These are phyloP conservation scores for Daedaleopsis sinensis DNA, from an alignment of 768 basidiomycete species.

Conservation along the genomic window DNA sequence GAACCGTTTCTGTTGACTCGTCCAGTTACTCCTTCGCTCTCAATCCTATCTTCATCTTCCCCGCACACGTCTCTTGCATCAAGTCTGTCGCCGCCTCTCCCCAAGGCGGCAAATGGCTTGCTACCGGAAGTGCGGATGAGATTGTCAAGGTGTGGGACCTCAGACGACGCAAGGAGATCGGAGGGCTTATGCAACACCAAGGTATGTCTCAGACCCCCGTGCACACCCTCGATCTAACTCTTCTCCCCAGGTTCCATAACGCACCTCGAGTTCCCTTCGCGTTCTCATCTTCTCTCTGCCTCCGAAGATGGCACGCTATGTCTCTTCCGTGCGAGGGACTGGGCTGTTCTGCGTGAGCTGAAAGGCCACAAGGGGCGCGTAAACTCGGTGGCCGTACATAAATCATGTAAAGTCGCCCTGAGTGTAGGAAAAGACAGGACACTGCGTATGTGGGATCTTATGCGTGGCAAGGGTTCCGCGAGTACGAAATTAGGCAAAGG, in stretches of 20 bases:
- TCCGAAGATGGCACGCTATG: slow-evolving; percentile 92
- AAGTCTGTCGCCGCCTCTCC: slow-evolving; percentile 90
- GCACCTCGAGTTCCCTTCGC: slow-evolving; percentile 80
- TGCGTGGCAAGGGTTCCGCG: slow-evolving; percentile 89
- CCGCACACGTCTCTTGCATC: slow-evolving; percentile 92
- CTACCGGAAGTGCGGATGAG: slow-evolving; percentile 95
- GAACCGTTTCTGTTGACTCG: slow-evolving; percentile 45
- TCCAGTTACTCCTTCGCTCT: slow-evolving; percentile 44
- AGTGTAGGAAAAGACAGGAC: slow-evolving; percentile 91
- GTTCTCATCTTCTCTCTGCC: slow-evolving; percentile 87
- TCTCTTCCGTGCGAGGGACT: slow-evolving; percentile 92
- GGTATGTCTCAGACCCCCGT: slow-evolving; percentile 47
- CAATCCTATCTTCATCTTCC: slow-evolving; percentile 92
- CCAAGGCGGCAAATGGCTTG: slow-evolving; percentile 92
- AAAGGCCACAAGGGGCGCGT: slow-evolving; percentile 95
- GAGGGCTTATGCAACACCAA: slow-evolving; percentile 92
- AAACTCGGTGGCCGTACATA: slow-evolving; percentile 90
- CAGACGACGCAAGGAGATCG: slow-evolving; percentile 87
- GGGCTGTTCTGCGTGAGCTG: slow-evolving; percentile 84
- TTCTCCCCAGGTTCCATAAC: slow-evolving; percentile 83
- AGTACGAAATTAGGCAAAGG: slow-evolving; percentile 91
- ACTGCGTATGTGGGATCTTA: slow-evolving; percentile 97
- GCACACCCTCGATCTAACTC: neutral
- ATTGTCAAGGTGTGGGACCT: slow-evolving; percentile 98
- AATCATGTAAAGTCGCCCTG: slow-evolving; percentile 87